Conservation (phyloP, 805 yeast genomes). For the Pichia kluyveri region DNA sequence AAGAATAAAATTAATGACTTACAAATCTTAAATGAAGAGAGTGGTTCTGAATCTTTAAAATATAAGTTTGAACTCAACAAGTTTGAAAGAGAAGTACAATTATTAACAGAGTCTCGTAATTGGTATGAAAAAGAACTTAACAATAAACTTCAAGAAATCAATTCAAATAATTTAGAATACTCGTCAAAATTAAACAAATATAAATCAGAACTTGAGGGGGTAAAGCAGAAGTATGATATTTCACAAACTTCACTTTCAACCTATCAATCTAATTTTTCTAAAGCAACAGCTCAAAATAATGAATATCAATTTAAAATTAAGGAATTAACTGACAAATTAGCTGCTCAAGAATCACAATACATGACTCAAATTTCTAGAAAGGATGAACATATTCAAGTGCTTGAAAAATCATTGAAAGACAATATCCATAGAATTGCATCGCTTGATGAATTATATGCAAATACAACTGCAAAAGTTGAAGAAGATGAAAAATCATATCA, state of each 20-base stretch:
- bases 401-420: constrained; percentile 46
- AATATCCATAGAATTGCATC: constrained; percentile 42
- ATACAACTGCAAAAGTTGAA: constrained; percentile 31
- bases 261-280: constrained; percentile 28
- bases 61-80: constrained; percentile 20
- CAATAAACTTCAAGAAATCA: constrained; percentile 20
- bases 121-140: constrained; percentile 31
- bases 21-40: constrained; percentile 25
- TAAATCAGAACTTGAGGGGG: constrained; percentile 28
- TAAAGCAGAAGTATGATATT: constrained; percentile 24
- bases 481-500: constrained; percentile 29
- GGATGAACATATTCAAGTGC: constrained; percentile 48
- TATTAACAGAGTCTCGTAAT: constrained; percentile 23
- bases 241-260: constrained; percentile 23
- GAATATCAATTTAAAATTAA: constrained; percentile 36
- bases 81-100: constrained; percentile 22
- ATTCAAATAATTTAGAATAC: constrained; percentile 20
- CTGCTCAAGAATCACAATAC: constrained; percentile 39
- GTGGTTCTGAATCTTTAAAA: constrained; percentile 18
- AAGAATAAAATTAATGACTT: constrained; percentile 32
- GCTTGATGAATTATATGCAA: constrained; percentile 40
- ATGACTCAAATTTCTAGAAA: constrained; percentile 51
- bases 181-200: constrained; percentile 24
- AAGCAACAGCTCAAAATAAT: constrained; percentile 32
- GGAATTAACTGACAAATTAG: constrained; percentile 35